Evolutionary conservation across 768 basidiomycete genomes (phyloP).

Genomic region (Mycena rebaudengoi): DNA sequence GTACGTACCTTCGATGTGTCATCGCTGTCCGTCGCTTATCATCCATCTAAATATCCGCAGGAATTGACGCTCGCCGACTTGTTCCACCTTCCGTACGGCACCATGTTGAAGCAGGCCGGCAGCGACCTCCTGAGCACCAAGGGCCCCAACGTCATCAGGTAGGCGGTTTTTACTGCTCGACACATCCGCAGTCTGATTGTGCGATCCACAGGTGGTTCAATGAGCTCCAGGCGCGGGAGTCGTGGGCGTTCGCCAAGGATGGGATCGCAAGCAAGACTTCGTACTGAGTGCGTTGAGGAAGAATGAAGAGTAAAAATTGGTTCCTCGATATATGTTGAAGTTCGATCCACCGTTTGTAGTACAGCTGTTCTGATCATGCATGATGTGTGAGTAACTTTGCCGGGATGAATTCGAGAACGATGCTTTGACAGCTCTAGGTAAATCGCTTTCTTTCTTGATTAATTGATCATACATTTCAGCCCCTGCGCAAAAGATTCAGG

Average conservation of each 20-base stretch:
- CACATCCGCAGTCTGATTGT: background rate
- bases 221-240: constrained; percentile 51
- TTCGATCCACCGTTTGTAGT: no score
- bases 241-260: constrained; percentile 58
- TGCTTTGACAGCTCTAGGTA: no score
- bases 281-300: background rate
- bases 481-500: no score
- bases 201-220: constrained; percentile 55
- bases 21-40: background rate
- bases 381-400: no score
- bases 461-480: no score
- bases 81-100: constrained; percentile 52
- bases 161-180: background rate
- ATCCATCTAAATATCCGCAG: constrained; percentile 40
- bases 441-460: no score
- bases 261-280: constrained; percentile 32
- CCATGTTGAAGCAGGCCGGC: constrained; percentile 33
- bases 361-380: no score
- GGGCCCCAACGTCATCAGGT: constrained; percentile 58
- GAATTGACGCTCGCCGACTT: constrained; percentile 54
- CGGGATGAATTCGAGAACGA: no score
- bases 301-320: background rate
- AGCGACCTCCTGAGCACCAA: constrained; percentile 35
- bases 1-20: constrained; percentile 39
- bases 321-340: no score